These are phyloP conservation scores for Carpinus viminea DNA, from an alignment of 306 rosid species.

Conservation along the genomic window DNA sequence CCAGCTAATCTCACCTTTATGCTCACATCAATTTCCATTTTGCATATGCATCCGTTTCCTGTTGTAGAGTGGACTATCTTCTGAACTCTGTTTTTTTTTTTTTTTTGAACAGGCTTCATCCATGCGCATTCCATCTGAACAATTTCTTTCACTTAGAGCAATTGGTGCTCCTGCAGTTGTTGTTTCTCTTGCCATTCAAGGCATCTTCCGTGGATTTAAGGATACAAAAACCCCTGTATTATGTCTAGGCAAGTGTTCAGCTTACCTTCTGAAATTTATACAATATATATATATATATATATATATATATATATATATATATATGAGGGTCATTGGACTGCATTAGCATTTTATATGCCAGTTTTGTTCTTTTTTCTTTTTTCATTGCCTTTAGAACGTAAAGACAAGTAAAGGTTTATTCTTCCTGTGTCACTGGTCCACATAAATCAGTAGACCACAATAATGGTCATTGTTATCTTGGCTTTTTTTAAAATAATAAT, in stretches of 20 bases:
- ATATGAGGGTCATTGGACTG: background rate
- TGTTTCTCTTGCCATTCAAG: conserved; percentile 93
- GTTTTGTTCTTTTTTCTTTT: too few species aligned
- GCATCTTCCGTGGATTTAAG: conserved; percentile 96
- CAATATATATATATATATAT: background rate
- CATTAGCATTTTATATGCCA: background rate
- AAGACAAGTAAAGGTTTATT: too few species aligned
- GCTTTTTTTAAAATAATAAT: too few species aligned
- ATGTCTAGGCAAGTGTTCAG: conserved; percentile 75
- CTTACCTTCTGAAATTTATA: background rate
- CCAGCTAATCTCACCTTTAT: background rate
- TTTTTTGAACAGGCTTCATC: conserved; percentile 65
- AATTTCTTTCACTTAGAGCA: conserved; percentile 76
- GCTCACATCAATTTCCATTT: background rate
- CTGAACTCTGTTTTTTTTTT: background rate
- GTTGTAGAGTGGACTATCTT: background rate
- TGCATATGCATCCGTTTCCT: background rate
- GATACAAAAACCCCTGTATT: conserved; percentile 90
- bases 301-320: background rate
- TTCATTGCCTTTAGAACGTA: too few species aligned
- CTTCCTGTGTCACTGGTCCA: too few species aligned
- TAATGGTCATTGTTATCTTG: background rate
- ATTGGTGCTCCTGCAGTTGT: conserved; percentile 99
- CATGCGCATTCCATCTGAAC: conserved; percentile 52
- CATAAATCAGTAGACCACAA: background rate